A percentile compares a stretch with the other conserved stretches of the same genome.
These are phyloP conservation scores for Xylaria curta DNA, from an alignment of 495 filamentous ascomycete genomes.

Conservation along the genomic window DNA sequence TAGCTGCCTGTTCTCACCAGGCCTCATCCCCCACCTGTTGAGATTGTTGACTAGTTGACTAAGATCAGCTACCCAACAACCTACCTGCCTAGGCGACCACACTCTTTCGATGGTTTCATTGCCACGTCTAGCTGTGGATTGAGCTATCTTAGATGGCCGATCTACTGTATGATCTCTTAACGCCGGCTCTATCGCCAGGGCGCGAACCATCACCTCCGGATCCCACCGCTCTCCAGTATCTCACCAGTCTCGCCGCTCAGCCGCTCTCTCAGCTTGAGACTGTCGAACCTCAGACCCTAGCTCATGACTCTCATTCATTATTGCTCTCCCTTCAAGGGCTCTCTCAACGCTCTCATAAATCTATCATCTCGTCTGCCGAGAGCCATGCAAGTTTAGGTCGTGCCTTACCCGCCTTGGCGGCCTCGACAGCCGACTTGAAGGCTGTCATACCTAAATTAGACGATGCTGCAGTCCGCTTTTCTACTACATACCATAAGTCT, in stretches of 20 bases:
- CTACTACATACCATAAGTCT: slow-evolving; percentile 77
- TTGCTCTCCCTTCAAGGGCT: slow-evolving; percentile 85
- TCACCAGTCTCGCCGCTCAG: slow-evolving; percentile 79
- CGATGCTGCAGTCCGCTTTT: slow-evolving; percentile 76
- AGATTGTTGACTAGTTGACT: background rate
- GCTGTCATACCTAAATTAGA: slow-evolving; percentile 81
- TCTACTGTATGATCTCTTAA: slow-evolving; percentile 73
- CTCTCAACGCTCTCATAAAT: slow-evolving; percentile 89
- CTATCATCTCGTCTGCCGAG: slow-evolving; percentile 80
- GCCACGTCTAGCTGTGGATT: background rate
- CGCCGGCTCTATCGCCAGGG: slow-evolving; percentile 59
- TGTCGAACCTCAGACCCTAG: slow-evolving; percentile 78
- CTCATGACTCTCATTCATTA: slow-evolving; percentile 81
- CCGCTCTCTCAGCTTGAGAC: slow-evolving; percentile 73
- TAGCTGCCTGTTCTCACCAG: background rate
- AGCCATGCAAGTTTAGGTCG: slow-evolving; percentile 74
- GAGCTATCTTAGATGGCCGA: slow-evolving; percentile 61
- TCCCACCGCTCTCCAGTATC: slow-evolving; percentile 79
- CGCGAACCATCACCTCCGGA: slow-evolving; percentile 51
- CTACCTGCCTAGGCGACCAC: background rate
- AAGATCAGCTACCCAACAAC: background rate
- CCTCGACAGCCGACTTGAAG: slow-evolving; percentile 68
- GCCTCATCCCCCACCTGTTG: background rate
- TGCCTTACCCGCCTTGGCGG: slow-evolving; percentile 70
- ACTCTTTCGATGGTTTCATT: background rate